Evolutionary conservation across 2,329 filamentous ascomycete genomes (phyloP).

Genomic region (Lachnellula occidentalis): DNA sequence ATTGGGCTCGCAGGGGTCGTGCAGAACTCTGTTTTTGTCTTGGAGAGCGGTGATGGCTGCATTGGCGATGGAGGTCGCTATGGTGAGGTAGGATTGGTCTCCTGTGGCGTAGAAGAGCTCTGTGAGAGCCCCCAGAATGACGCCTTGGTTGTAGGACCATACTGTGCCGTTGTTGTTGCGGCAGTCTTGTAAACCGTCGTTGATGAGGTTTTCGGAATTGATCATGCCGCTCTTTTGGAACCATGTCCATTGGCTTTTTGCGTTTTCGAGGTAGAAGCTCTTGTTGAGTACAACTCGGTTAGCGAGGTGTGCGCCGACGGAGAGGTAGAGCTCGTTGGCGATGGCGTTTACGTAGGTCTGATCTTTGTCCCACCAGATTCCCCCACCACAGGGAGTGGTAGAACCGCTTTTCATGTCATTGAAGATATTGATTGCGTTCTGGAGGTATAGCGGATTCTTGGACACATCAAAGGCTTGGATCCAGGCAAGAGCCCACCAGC

Average conservation of each 20-base stretch:
- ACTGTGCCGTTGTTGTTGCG: constrained; percentile 39
- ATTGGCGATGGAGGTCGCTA: constrained; percentile 46
- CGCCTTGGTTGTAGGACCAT: constrained; percentile 57
- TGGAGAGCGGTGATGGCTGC: constrained; percentile 45
- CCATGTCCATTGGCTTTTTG: constrained; percentile 45
- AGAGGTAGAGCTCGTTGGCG: constrained; percentile 52
- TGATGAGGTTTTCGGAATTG: constrained; percentile 42
- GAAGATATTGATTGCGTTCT: constrained; percentile 48
- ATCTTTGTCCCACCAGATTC: constrained; percentile 51
- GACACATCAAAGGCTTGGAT: constrained; percentile 53
- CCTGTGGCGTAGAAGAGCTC: constrained; percentile 51
- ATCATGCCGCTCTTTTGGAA: constrained; percentile 45
- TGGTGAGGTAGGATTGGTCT: constrained; percentile 33
- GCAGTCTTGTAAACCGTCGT: constrained; percentile 48
- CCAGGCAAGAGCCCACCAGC: constrained; percentile 60
- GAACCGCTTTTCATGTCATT: constrained; percentile 49
- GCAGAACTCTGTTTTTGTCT: constrained; percentile 44
- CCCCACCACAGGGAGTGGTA: constrained; percentile 42
- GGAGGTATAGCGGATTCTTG: constrained; percentile 44
- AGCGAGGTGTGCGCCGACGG: constrained; percentile 48
- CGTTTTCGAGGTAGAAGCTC: constrained; percentile 51
- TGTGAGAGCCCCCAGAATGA: constrained; percentile 52
- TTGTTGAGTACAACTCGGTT: constrained; percentile 48
- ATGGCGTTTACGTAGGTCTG: constrained; percentile 51
- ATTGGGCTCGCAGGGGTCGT: constrained; percentile 48